Evolutionary conservation across 2,329 filamentous ascomycete species (phyloP), one percentile per base, ranked within the genome.

Genomic region (Monilinia polystroma): DNA sequence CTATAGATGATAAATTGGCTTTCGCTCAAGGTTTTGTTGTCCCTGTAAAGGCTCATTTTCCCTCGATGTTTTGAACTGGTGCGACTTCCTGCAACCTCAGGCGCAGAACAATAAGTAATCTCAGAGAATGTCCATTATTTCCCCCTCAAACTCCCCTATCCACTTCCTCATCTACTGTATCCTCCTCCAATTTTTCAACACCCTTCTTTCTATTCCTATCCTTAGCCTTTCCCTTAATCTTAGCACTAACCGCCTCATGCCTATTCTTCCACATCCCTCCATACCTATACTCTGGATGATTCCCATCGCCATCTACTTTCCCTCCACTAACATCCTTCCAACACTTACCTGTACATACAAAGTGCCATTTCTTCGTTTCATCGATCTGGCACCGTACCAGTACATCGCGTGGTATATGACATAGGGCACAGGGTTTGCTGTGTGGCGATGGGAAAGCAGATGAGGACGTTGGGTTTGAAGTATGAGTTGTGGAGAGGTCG

Each of bases 261-360:
- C 70, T 71, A 51, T 71, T 68, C 63, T 68, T 70, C 69, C 69
- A 71, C 68, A 68, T 71, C 4, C 67, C 69, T 1, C 69, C 69
- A 56, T 71, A 71, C 43, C 54, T 55, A 58, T 68, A 71, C 35
- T 43, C 41, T n/a, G 43, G 56, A 55, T 68, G 56, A 2, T 20
- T 35, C 2, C 20, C 35, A 54, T 64, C 63, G 1, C 69, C 69
- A 60, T 71, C 69, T 10, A 59, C 60, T 64, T 18, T 38, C 10
- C 65, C 52, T n/a, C 41, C 65, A 43, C 51, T 67, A 2, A 57
- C 65, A 51, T 51, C 38, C 32, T 23, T 51, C 65, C 52, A 64
- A 43, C 59, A 57, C 52, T 32, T 64, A 56, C 57, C 65, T 6
- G 68, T 68, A 55, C 67, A 71, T 6, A 71, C 54, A 43, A 71